A percentile compares a stretch with the other conserved stretches of the same genome.
Conservation (phyloP, 345 rosid genomes). For the Conringia planisiliqua region DNA sequence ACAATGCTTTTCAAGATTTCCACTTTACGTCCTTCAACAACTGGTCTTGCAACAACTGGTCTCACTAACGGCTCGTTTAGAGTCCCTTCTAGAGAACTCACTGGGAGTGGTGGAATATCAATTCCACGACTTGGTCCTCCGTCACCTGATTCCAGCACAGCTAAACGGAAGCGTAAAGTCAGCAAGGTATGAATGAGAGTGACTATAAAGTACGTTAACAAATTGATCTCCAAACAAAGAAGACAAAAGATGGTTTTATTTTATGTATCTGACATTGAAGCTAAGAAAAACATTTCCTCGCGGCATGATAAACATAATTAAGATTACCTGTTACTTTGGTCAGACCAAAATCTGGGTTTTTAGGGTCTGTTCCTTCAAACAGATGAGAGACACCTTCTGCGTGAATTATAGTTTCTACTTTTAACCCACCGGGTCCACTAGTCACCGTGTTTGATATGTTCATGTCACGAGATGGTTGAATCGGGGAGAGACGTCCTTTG, state of each 20-base stretch:
- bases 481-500: slow-evolving; percentile 22
- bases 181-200: background rate
- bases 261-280: background rate
- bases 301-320: background rate
- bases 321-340: slow-evolving; percentile 15
- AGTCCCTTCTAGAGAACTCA: slow-evolving; percentile 15
- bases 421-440: slow-evolving; percentile 23
- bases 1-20: slow-evolving; percentile 82
- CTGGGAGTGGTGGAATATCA: slow-evolving; percentile 7
- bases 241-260: background rate
- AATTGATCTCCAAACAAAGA: background rate
- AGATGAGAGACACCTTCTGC: slow-evolving; percentile 13
- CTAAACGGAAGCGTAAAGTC: slow-evolving; percentile 5
- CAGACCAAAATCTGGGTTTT: slow-evolving; percentile 6
- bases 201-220: background rate
- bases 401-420: slow-evolving; percentile 20
- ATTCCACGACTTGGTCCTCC: slow-evolving; percentile 4
- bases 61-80: slow-evolving; percentile 12
- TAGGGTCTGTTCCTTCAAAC: slow-evolving; percentile 16
- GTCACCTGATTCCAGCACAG: slow-evolving; percentile 4
- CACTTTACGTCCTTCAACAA: slow-evolving; percentile 30
- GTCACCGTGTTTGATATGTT: slow-evolving; percentile 16
- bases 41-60: background rate
- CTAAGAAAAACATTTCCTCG: background rate
- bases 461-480: slow-evolving; percentile 14